Base-by-base conservation (phyloP, 192 early-diverging fungal genomes). In the Powellomyces hirtus region DNA sequence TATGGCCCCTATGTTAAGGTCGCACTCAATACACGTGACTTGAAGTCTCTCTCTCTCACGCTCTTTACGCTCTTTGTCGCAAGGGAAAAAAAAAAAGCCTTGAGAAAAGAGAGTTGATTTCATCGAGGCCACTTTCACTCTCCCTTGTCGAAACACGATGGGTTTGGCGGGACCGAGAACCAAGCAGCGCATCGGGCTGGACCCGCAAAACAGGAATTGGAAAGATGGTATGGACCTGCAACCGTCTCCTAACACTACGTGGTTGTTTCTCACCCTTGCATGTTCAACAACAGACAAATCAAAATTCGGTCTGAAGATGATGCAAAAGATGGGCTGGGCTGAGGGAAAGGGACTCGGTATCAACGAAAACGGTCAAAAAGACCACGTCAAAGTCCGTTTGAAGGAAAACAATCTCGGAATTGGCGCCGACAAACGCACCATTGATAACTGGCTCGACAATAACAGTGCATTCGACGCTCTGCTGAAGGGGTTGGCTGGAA, bases 381-480 rank as follows among this genome's bases (percentile, higher is more conserved):
- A 92, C 40, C 90, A 98, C 69, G 84, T 98, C 59, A 94, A 93
- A 75, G 89, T 96, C 53, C 78, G 80, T 42, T 74, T 92, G 31
- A 98, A 97, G 81, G 81, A 86, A 51, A 88, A 97, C 76, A 90
- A 86, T 63, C 77, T 90, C n/a, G 96, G 96, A 29, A 46, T 98
- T 14, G 96, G 96, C 22, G 94, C 94, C 0, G 90, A 89, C 45
- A 88, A 87, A 62, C 93, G 93, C 34, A 89, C 86, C 7, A 85
- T 81, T 33, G 91, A 96, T 68, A 97, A 97, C 75, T 98, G 96
- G 96, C 84, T 98, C 18, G 94, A 90, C 57, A 94, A 95, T 75
- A 86, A 94, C 5, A 88, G 84, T 60, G 96, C 92, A 0, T 97
- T 96, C 69, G 84, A 86, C 8, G 80, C 79, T 37, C 81, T 98